Percentiles rank a stretch among this genome's conserved stretches.
phyloP scores from a whole-genome alignment of 495 filamentous ascomycete genomes.

The Penicillium egyptiacum region DNA sequence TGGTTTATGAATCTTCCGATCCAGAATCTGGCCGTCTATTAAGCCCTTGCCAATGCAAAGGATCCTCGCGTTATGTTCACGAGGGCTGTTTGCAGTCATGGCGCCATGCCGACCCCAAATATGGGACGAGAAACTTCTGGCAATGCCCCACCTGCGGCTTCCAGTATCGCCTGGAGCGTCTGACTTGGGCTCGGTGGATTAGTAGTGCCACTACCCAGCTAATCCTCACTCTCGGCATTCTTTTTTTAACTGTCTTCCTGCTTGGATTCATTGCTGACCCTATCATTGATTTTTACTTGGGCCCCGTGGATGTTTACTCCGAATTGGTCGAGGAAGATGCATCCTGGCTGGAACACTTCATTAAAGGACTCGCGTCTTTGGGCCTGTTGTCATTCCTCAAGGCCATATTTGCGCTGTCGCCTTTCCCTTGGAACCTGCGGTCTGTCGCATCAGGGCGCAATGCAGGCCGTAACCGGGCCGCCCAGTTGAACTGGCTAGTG shows the following conservation, averaged over 20 bases:
- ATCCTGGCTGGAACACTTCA: constrained; percentile 76
- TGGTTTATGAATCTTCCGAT: constrained; percentile 72
- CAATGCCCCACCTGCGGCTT: constrained; percentile 88
- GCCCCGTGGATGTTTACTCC: constrained; percentile 57
- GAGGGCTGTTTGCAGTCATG: constrained; percentile 88
- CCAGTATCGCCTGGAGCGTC: constrained; percentile 74
- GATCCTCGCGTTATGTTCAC: constrained; percentile 90
- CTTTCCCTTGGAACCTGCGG: constrained; percentile 70
- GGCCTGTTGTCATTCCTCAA: constrained; percentile 86
- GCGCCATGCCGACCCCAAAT: constrained; percentile 71
- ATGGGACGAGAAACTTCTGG: constrained; percentile 71
- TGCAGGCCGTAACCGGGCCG: constrained; percentile 69
- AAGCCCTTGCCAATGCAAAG: constrained; percentile 90
- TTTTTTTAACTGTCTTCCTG: constrained; percentile 68
- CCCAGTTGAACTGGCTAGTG: constrained; percentile 72
- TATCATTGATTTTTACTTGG: constrained; percentile 83
- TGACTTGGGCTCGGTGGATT: constrained; percentile 73
- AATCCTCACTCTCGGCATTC: constrained; percentile 64
- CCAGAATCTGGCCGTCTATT: constrained; percentile 79
- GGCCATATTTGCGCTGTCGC: constrained; percentile 68
- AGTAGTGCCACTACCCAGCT: constrained; percentile 65
- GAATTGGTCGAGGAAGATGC: constrained; percentile 46
- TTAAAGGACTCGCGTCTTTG: constrained; percentile 82
- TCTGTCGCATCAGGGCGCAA: constrained; percentile 53
- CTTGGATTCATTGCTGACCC: constrained; percentile 92